Evolutionary conservation across 73 alveolate genomes (phyloP).

Genomic region (Paramecium octaurelia): DNA sequence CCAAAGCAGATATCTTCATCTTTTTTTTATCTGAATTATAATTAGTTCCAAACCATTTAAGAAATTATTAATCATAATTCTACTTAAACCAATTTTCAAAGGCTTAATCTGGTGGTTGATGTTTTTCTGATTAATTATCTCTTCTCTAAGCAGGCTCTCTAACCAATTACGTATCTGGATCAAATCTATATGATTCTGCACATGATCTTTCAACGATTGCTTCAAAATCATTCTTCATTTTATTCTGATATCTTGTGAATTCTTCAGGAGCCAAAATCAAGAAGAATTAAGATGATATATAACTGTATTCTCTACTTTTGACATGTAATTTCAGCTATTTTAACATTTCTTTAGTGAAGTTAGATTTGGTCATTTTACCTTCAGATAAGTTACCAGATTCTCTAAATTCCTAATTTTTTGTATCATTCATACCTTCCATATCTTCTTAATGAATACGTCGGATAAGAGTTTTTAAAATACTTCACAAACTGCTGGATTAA

Average conservation of each 20-base stretch:
- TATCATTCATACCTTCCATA: constrained; percentile 42
- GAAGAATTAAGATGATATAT: constrained; percentile 15
- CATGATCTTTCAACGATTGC: not conserved
- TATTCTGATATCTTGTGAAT: not conserved
- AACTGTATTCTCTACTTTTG: constrained; percentile 5
- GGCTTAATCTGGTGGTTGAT: constrained; percentile 30
- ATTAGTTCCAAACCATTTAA: constrained; percentile 18
- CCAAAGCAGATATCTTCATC: not conserved
- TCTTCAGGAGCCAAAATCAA: constrained; percentile 45
- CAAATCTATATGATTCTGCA: constrained; percentile 1
- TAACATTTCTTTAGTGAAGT: constrained; percentile 18
- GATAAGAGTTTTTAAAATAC: constrained; percentile 44
- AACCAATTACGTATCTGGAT: not conserved
- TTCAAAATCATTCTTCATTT: not conserved
- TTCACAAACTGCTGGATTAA: constrained; percentile 43
- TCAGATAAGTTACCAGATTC: constrained; percentile 38
- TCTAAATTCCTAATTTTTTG: constrained; percentile 39
- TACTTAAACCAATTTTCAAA: constrained; percentile 43
- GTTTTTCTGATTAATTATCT: not conserved
- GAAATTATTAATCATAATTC: not conserved
- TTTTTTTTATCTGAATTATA: not conserved
- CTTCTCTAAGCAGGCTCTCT: not conserved
- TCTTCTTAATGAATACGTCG: not conserved
- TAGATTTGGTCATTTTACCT: constrained; percentile 1
- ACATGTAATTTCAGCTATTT: constrained; percentile 31